Evolutionary conservation across 257 asterid genomes (phyloP), one percentile per base, ranked within the genome.

Genomic region (Solanum megistacrolobum): DNA sequence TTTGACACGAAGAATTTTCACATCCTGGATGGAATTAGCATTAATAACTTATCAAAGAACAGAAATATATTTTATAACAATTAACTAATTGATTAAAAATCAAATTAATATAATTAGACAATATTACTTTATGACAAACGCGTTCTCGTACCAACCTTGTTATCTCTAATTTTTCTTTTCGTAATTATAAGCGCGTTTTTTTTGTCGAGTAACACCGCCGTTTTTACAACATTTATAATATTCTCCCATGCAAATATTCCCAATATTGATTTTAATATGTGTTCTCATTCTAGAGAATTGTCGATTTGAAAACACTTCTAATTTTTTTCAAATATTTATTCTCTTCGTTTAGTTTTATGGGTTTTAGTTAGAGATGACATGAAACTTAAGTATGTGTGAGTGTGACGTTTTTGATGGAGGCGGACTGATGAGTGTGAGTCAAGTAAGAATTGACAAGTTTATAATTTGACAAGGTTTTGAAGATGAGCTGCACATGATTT

Each of bases 111-210:
- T 4, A 46, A 55, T 55, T 55, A 55, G n/a, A 81, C 29, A 4
- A 9, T 1, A 81, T 21, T 6, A 18, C 0, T 31, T 18, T 48
- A 81, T 48, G 85, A 29, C 43, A 81, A 81, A 48, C 85, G 85
- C 85, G 85, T 81, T 81, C 5, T 81, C 69, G 0, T 46, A 58
- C 85, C 69, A 81, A 29, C 69, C 69, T 31, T 18, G 0, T 29
- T 46, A 2, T 81, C 85, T 81, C 69, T 48, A 81, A 81, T 46
- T 16, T 81, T 35, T 31, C 18, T 27, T 81, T 29, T 20, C 85
- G 62, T 29, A 81, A 81, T 81, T 32, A 81, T 81, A 48, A 48
- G 43, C 85, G 69, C 69, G 43, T n/a, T 48, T 60, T 58, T 46
- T n/a, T 38, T 31, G 5, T 52, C 41, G n/a, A 41, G 62, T 43